Evolutionary conservation across 306 rosid species (phyloP).

Genomic region (Chamaecrista fasciculata): DNA sequence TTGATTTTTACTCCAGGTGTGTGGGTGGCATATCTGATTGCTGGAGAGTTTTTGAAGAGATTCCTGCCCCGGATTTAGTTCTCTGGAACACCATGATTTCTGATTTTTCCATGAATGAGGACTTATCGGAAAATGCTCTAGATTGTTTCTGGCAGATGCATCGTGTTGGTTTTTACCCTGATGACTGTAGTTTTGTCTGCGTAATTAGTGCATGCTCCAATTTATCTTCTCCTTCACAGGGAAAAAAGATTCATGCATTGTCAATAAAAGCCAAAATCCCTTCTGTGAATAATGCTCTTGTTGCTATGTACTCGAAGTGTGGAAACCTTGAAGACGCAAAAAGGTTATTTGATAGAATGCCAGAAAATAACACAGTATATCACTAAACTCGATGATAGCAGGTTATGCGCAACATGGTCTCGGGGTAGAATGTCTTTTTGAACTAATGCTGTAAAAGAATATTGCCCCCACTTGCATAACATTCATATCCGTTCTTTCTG

Average conservation of each 20-base stretch:
- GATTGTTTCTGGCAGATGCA: conserved; percentile 62
- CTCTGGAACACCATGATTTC: conserved; percentile 90
- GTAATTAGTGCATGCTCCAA: conserved; percentile 76
- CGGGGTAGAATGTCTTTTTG: conserved; percentile 61
- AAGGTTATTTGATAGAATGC: conserved; percentile 67
- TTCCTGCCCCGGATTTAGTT: conserved; percentile 65
- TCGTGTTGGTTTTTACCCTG: conserved; percentile 51
- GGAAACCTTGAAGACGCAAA: conserved; percentile 76
- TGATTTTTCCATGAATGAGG: conserved; percentile 66
- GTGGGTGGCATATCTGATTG: conserved; percentile 60
- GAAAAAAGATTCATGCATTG: conserved; percentile 72
- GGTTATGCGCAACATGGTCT: conserved; percentile 80
- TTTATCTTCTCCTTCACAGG: conserved; percentile 70
- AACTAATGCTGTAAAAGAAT: conserved; percentile 53
- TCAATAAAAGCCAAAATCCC: conserved; percentile 74
- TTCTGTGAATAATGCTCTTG: conserved; percentile 65
- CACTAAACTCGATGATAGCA: conserved; percentile 72
- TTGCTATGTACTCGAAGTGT: conserved; percentile 83
- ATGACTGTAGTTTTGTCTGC: conserved; percentile 77
- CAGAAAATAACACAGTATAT: conserved; percentile 56
- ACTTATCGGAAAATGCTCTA: conserved; percentile 66
- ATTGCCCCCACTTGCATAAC: conserved; percentile 64
- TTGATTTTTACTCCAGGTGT: conserved; percentile 82
- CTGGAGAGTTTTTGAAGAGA: conserved; percentile 68
- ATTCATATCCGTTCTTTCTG: conserved; percentile 68